Conservation (phyloP, 257 asterid species). For the Coffea canephora region DNA sequence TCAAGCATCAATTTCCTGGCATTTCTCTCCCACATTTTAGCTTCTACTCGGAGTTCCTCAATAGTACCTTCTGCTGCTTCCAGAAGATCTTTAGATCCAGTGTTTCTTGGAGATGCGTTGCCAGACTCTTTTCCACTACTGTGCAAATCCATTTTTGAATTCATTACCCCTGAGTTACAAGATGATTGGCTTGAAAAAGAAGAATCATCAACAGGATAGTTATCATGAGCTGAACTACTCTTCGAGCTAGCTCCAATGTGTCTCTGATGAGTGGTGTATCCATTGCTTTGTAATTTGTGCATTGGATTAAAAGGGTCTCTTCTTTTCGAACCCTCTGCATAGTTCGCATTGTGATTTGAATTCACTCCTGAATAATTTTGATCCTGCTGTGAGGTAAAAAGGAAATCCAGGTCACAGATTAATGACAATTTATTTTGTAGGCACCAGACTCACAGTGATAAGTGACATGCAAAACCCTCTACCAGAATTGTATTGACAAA, state of each 20-base stretch:
- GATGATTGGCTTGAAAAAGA: slow-evolving; percentile 45
- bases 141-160: slow-evolving; percentile 35
- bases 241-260: slow-evolving; percentile 31
- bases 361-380: slow-evolving; percentile 39
- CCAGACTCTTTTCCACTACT: slow-evolving; percentile 29
- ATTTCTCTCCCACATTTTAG: slow-evolving; percentile 97
- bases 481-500: not conserved
- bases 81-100: slow-evolving; percentile 45
- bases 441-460: not conserved
- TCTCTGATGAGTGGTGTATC: slow-evolving; percentile 24
- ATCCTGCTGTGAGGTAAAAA: slow-evolving; percentile 43
- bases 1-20: slow-evolving; percentile 79
- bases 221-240: slow-evolving; percentile 33
- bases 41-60: slow-evolving; percentile 79
- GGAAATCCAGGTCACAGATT: not conserved
- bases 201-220: slow-evolving; percentile 32
- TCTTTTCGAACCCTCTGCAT: slow-evolving; percentile 32
- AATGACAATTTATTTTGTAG: not conserved
- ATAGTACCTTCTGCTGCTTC: slow-evolving; percentile 73
- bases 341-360: slow-evolving; percentile 30
- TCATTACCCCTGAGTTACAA: slow-evolving; percentile 25
- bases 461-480: not conserved
- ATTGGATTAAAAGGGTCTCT: slow-evolving; percentile 22
- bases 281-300: slow-evolving; percentile 33
- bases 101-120: slow-evolving; percentile 29